These are phyloP conservation scores for Betula pendula DNA, from an alignment of 306 rosid species.

Conservation along the genomic window DNA sequence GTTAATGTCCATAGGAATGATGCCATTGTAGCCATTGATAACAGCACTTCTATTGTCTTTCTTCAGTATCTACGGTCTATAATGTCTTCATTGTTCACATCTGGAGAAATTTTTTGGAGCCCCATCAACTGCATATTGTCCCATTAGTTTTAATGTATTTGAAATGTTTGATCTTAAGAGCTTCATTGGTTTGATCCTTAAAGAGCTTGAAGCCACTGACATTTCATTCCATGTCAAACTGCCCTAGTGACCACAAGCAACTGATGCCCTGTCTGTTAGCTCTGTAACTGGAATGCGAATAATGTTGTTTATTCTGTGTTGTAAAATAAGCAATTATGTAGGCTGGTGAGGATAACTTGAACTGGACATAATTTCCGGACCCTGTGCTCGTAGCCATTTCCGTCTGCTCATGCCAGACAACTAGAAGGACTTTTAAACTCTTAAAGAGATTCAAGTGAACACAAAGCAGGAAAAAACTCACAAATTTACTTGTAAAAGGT, in stretches of 20 bases:
- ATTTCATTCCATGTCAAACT: not conserved
- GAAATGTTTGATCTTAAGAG: not conserved
- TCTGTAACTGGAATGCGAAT: not conserved
- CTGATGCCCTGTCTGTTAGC: not conserved
- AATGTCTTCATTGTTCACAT: slow-evolving; percentile 15
- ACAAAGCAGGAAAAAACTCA: not conserved
- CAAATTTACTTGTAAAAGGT: not conserved
- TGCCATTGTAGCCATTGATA: not conserved
- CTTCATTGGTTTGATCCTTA: not conserved
- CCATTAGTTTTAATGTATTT: not conserved
- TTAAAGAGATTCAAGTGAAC: not conserved
- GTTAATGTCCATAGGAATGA: not conserved
- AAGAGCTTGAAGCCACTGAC: not conserved
- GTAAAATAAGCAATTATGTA: not conserved
- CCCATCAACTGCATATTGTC: not conserved
- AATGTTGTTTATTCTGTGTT: not conserved
- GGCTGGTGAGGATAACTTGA: not conserved
- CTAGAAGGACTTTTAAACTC: not conserved
- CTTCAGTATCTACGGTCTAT: slow-evolving; percentile 2
- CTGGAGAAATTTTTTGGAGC: not conserved
- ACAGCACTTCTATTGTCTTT: not conserved
- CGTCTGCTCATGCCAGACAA: not conserved
- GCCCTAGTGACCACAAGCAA: not conserved
- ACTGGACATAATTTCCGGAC: not conserved
- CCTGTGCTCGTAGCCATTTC: too few relatives aligned